Conservation (phyloP, 306 rosid species). For the Cicer cuneatum region DNA sequence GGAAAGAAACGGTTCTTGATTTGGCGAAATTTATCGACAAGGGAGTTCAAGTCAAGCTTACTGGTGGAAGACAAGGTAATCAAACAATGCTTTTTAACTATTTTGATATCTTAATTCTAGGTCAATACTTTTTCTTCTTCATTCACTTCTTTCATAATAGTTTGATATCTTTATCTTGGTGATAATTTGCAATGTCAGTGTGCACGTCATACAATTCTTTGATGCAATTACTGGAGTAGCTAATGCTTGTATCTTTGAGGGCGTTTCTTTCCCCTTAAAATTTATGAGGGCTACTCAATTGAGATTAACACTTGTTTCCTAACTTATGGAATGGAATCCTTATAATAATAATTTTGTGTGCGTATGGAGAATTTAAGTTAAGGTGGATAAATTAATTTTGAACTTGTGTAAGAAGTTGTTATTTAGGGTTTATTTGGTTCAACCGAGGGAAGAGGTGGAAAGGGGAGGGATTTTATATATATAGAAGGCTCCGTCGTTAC, state of each 20-base stretch:
- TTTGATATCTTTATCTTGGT: not conserved
- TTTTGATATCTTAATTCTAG: not conserved
- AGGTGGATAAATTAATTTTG: not conserved
- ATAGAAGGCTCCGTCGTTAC: not conserved
- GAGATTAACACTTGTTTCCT: not conserved
- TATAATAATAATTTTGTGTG: not conserved
- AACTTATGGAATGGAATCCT: not conserved
- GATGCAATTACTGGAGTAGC: not conserved
- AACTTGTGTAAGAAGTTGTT: not conserved
- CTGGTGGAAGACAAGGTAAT: slow-evolving; percentile 89
- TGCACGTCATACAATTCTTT: not conserved
- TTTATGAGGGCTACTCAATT: not conserved
- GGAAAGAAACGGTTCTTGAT: slow-evolving; percentile 86
- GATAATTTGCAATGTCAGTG: not conserved
- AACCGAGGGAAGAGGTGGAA: too few relatives aligned
- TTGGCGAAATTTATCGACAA: slow-evolving; percentile 90
- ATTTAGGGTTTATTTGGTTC: too few relatives aligned
- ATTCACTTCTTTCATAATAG: not conserved
- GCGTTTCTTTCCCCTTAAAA: not conserved
- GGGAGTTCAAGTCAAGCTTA: slow-evolving; percentile 93
- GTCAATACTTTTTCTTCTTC: not conserved
- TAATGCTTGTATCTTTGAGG: slow-evolving; percentile 1
- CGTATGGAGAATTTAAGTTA: not conserved
- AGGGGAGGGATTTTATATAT: not conserved
- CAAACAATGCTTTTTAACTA: not conserved